These are phyloP conservation scores for Sclerotinia minor DNA, from an alignment of 2,329 filamentous ascomycete species.

Conservation along the genomic window DNA sequence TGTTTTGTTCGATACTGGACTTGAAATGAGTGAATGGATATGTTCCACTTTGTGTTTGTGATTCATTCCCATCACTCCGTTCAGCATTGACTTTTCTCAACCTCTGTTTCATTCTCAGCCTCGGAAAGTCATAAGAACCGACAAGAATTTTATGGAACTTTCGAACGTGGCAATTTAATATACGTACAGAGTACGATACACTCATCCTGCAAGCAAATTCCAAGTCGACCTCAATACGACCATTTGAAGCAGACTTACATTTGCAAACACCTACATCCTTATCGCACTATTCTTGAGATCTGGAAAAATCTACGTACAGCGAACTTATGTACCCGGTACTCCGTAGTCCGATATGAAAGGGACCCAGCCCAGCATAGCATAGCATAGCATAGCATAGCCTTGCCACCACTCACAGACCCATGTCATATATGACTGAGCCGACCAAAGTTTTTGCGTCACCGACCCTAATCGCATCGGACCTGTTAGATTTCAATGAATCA, in stretches of 20 bases:
- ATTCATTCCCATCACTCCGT: neutral
- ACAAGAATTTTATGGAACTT: neutral
- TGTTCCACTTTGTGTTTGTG: neutral
- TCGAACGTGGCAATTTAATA: neutral
- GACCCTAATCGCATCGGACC: neutral
- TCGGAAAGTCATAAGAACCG: neutral
- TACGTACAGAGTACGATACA: neutral
- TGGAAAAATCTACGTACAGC: neutral
- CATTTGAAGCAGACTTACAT: neutral
- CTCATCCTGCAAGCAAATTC: conserved; percentile 3
- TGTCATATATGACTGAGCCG: conserved; percentile 4
- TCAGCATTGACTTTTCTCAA: neutral
- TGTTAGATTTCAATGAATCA: neutral
- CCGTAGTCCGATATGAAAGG: neutral
- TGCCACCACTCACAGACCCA: neutral
- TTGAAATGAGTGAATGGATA: neutral
- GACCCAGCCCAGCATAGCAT: neutral
- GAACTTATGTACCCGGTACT: neutral
- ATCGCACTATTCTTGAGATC: neutral
- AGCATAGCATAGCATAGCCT: no score
- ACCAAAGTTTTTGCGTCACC: conserved; percentile 10
- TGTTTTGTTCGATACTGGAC: neutral
- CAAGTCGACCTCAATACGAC: neutral
- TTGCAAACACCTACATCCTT: neutral
- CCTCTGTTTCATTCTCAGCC: neutral